phyloP scores from a whole-genome alignment of 371 early-diverging fungal species.

The Mucor ambiguus region DNA sequence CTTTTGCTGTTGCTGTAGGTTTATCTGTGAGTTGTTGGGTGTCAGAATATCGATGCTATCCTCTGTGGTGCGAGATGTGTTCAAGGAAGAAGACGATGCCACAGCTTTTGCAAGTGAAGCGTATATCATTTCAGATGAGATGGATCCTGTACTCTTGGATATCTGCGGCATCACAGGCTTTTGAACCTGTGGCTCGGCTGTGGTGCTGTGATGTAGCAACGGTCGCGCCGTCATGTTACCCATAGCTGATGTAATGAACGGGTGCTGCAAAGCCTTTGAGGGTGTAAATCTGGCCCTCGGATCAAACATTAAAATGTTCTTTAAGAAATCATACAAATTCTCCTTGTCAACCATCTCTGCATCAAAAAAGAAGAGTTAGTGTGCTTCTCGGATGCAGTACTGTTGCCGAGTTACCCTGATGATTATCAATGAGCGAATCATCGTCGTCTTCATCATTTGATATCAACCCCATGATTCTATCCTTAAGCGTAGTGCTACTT shows the following conservation, averaged over 20 bases:
- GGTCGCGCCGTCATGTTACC: not conserved
- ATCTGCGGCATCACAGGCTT: not conserved
- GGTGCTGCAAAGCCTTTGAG: conserved; percentile 86
- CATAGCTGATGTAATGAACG: conserved; percentile 65
- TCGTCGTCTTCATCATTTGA: conserved; percentile 14
- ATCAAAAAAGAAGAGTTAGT: not conserved
- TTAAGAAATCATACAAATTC: conserved; percentile 49
- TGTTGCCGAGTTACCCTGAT: not conserved
- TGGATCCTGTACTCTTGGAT: not conserved
- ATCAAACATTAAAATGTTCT: conserved; percentile 80
- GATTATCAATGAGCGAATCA: conserved; percentile 8
- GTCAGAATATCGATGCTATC: not conserved
- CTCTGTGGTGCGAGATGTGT: conserved; percentile 1
- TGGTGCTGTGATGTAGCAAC: not conserved
- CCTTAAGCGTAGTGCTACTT: conserved; percentile 3
- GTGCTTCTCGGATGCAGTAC: not conserved
- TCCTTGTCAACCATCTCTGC: not conserved
- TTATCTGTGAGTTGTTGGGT: not conserved
- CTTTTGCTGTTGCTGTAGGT: not conserved
- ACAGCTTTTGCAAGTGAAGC: not conserved
- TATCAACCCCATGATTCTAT: conserved; percentile 11
- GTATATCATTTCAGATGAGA: not conserved
- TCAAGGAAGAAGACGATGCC: not conserved
- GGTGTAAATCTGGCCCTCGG: conserved; percentile 91
- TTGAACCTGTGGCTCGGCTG: not conserved